A percentile compares a stretch with the other conserved stretches of the same genome.
phyloP scores from a whole-genome alignment of 23 red algal genomes.

The Gracilaria gracilis region DNA sequence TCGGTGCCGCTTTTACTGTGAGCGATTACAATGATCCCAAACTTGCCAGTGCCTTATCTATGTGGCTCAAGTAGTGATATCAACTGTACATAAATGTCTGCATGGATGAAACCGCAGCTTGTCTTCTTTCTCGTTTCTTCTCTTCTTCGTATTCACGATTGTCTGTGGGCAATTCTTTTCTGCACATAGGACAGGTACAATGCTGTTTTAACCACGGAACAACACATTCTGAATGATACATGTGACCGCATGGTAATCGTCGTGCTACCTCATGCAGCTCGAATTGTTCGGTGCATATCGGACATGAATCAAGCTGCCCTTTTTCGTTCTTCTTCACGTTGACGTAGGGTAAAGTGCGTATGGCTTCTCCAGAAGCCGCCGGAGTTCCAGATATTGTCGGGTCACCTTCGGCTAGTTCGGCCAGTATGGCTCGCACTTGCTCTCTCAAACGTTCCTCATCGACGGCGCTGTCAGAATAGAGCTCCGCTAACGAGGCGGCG shows the following conservation, averaged over 20 bases:
- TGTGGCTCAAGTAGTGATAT: slow-evolving; percentile 34
- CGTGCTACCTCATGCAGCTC: slow-evolving; percentile 10
- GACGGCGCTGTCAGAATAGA: not conserved
- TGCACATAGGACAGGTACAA: slow-evolving; percentile 62
- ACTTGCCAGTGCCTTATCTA: slow-evolving; percentile 34
- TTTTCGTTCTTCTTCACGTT: slow-evolving; percentile 10
- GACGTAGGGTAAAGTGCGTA: slow-evolving; percentile 35
- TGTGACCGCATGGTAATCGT: slow-evolving; percentile 45
- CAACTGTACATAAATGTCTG: slow-evolving; percentile 60
- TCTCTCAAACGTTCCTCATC: slow-evolving; percentile 22
- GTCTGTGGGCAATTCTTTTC: slow-evolving; percentile 59
- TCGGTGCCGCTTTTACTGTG: slow-evolving; percentile 67
- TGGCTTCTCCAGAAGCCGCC: slow-evolving; percentile 39
- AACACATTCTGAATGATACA: slow-evolving; percentile 63
- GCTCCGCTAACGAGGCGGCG: slow-evolving; percentile 1
- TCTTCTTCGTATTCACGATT: slow-evolving; percentile 50
- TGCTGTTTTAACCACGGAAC: slow-evolving; percentile 52
- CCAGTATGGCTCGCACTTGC: not conserved
- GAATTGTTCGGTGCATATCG: slow-evolving; percentile 67
- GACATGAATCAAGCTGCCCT: slow-evolving; percentile 29
- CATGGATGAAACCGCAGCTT: slow-evolving; percentile 43
- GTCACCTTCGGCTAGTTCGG: slow-evolving; percentile 11
- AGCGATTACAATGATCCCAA: slow-evolving; percentile 59
- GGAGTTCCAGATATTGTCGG: slow-evolving; percentile 24
- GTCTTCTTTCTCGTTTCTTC: slow-evolving; percentile 25